These are phyloP conservation scores for Hanseniaspora clermontiae DNA, from an alignment of 805 yeast species.

Conservation along the genomic window DNA sequence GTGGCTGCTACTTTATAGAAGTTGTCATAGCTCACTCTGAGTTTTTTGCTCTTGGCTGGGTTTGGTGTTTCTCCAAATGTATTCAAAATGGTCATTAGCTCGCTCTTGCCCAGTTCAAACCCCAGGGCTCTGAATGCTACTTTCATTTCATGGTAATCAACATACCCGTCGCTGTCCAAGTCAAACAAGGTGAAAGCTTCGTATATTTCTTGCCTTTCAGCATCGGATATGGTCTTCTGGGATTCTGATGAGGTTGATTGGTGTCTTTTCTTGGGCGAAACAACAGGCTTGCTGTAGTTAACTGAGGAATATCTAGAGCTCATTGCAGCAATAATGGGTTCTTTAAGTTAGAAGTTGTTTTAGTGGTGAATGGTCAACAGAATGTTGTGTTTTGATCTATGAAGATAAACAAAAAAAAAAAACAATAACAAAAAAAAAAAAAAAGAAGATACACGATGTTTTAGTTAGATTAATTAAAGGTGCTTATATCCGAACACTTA, in stretches of 20 bases:
- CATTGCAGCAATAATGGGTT: background rate
- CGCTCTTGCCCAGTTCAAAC: conserved; percentile 66
- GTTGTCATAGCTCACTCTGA: conserved; percentile 64
- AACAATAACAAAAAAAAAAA: background rate
- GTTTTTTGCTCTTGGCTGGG: conserved; percentile 39
- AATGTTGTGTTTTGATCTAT: background rate
- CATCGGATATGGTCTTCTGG: background rate
- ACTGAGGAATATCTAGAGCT: conserved; percentile 1
- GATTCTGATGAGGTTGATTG: background rate
- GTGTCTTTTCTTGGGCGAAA: conserved; percentile 8
- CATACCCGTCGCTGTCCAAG: conserved; percentile 76
- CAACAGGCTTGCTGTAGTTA: background rate
- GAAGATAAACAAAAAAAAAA: background rate
- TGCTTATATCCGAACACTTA: conserved; percentile 4
- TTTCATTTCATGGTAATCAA: conserved; percentile 86
- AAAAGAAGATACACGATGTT: background rate
- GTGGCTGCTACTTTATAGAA: conserved; percentile 64
- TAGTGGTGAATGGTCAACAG: background rate
- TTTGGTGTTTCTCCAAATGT: conserved; percentile 48
- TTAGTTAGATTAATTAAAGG: background rate
- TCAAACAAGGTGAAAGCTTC: conserved; percentile 90
- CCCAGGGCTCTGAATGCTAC: conserved; percentile 92
- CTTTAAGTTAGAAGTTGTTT: background rate
- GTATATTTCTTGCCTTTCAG: conserved; percentile 44
- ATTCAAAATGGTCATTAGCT: conserved; percentile 61